Evolutionary conservation across 176 grass and related monocot genomes (phyloP).

Genomic region (Zea luxurians): DNA sequence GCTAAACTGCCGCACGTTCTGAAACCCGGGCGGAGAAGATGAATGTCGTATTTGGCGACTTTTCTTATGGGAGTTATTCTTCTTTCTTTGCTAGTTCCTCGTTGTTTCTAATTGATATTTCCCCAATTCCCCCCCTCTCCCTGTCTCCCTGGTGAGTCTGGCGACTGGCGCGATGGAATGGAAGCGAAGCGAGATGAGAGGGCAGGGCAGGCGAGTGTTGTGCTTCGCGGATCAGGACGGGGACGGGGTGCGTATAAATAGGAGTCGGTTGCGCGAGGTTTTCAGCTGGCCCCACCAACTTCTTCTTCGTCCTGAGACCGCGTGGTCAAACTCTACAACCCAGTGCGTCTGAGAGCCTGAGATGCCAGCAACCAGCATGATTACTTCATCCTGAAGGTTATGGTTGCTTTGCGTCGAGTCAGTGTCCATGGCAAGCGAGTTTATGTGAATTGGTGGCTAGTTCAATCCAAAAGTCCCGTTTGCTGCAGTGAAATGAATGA

Average conservation of each 20-base stretch:
- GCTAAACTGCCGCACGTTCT: not conserved
- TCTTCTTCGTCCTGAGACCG: not conserved
- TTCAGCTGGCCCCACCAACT: slow-evolving; percentile 22
- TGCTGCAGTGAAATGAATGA: no score
- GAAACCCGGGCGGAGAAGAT: not conserved
- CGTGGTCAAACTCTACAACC: not conserved
- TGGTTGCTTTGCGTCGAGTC: not conserved
- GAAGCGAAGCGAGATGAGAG: slow-evolving; percentile 16
- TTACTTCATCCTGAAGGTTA: not conserved
- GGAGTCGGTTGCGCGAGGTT: slow-evolving; percentile 12
- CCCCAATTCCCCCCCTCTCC: no score
- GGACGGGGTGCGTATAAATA: slow-evolving; percentile 43
- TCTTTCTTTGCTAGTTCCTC: not conserved
- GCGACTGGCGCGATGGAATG: not conserved
- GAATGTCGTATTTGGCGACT: not conserved
- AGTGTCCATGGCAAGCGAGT: not conserved
- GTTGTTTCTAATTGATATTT: not conserved
- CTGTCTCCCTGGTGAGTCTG: not conserved
- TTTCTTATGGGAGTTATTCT: not conserved
- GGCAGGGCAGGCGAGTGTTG: slow-evolving; percentile 4
- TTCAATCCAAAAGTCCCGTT: not conserved
- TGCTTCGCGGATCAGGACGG: not conserved
- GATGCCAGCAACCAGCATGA: no score
- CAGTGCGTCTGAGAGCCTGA: not conserved
- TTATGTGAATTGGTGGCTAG: not conserved